Conservation (phyloP, 345 rosid species). For the Raphanus sativus region DNA sequence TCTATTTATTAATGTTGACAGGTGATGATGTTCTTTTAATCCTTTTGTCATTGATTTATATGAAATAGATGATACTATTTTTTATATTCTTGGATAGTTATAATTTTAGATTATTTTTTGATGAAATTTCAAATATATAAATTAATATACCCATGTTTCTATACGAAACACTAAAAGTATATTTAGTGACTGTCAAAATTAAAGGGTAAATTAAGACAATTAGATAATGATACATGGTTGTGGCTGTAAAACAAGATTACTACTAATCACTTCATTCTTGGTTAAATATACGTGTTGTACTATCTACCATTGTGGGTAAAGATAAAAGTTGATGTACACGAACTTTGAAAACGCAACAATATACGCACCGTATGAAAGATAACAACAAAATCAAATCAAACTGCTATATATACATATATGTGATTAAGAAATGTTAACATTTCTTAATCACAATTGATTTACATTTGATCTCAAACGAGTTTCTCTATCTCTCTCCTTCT, state of each 20-base stretch:
- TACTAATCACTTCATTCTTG: slow-evolving; percentile 10
- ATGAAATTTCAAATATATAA: too few relatives aligned
- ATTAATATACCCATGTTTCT: background rate
- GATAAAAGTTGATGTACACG: slow-evolving; percentile 3
- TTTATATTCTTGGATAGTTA: background rate
- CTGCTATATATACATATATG: background rate
- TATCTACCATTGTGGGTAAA: slow-evolving; percentile 19
- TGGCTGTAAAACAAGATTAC: slow-evolving; percentile 11
- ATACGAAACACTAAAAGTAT: background rate
- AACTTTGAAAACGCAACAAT: background rate
- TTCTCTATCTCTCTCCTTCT: background rate
- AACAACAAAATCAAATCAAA: slow-evolving; percentile 12
- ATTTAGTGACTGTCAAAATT: background rate
- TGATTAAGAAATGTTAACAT: background rate
- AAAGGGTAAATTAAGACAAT: background rate
- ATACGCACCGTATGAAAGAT: slow-evolving; percentile 20
- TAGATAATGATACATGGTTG: background rate
- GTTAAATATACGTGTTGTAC: slow-evolving; percentile 3
- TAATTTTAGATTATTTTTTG: background rate
- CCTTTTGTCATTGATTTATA: background rate
- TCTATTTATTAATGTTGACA: background rate
- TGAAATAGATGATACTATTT: background rate
- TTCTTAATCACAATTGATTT: background rate
- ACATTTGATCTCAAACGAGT: background rate
- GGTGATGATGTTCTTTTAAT: background rate